Conservation (phyloP, 2,329 filamentous ascomycete species). For the Amesomyces nigricolor region DNA sequence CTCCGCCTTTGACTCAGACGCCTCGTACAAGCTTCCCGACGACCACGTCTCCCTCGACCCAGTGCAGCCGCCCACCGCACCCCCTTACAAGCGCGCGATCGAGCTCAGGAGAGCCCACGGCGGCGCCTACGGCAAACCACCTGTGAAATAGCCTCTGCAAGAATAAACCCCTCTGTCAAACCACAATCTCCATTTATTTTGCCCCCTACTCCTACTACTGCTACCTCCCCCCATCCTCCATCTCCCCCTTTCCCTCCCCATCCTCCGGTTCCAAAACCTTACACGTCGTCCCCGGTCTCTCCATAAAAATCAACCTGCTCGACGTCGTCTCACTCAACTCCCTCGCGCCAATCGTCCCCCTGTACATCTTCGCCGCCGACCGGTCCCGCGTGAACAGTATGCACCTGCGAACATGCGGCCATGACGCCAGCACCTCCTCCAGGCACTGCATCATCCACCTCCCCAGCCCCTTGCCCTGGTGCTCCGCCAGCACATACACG, state of each 20-base stretch:
- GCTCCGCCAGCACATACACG: slow-evolving; percentile 56
- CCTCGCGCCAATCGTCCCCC: slow-evolving; percentile 41
- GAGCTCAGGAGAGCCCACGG: slow-evolving; percentile 74
- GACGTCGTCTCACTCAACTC: slow-evolving; percentile 38
- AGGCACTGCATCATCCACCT: slow-evolving; percentile 59
- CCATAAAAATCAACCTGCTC: slow-evolving; percentile 31
- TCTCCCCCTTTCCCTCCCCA: background rate
- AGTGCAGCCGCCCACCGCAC: slow-evolving; percentile 90
- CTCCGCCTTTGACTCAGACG: slow-evolving; percentile 91
- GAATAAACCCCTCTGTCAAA: background rate
- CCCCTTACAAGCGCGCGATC: slow-evolving; percentile 86
- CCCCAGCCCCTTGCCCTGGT: slow-evolving; percentile 58
- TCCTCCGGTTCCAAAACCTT: too few relatives aligned
- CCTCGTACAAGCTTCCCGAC: slow-evolving; percentile 83
- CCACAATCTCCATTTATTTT: background rate
- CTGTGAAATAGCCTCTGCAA: slow-evolving; percentile 23
- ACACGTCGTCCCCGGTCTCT: slow-evolving; percentile 4
- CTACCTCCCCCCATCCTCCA: background rate
- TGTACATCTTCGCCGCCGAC: slow-evolving; percentile 40
- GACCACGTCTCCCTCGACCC: slow-evolving; percentile 84
- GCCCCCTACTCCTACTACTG: too few relatives aligned
- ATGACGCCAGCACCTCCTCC: slow-evolving; percentile 49
- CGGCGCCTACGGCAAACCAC: slow-evolving; percentile 71
- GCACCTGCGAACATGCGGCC: slow-evolving; percentile 55
- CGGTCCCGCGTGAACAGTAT: slow-evolving; percentile 46